Conservation (phyloP, 768 basidiomycete species). For the Amanita pallidorosea region DNA sequence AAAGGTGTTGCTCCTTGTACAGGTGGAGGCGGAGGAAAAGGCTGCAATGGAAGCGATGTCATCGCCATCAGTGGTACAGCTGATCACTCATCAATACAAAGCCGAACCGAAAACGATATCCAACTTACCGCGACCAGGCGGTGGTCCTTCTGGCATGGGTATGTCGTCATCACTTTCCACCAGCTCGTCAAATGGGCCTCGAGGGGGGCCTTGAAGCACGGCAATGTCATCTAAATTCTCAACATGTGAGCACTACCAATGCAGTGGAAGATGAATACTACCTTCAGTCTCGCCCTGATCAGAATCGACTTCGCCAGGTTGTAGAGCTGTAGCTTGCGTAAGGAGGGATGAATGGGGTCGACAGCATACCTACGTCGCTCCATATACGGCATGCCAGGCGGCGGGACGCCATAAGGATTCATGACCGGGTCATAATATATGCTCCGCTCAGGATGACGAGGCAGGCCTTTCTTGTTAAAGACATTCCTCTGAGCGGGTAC, state of each 20-base stretch:
- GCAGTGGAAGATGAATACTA: conserved; percentile 6
- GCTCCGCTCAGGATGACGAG: conserved; percentile 84
- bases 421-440: conserved; percentile 88
- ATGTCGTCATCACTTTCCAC: conserved; percentile 75
- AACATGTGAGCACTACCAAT: conserved; percentile 2
- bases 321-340: conserved; percentile 33
- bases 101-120: neutral
- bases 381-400: conserved; percentile 94
- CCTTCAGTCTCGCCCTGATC: conserved; percentile 48
- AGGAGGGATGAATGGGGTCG: neutral
- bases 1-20: conserved; percentile 5
- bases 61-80: conserved; percentile 6
- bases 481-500: conserved; percentile 48
- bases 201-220: conserved; percentile 58
- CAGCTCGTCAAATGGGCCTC: conserved; percentile 27
- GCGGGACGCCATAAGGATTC: conserved; percentile 90
- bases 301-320: conserved; percentile 51
- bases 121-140: conserved; percentile 27
- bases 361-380: conserved; percentile 63
- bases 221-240: conserved; percentile 37
- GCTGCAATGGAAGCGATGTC: conserved; percentile 4
- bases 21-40: conserved; percentile 9
- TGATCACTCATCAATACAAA: neutral
- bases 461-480: conserved; percentile 78
- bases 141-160: conserved; percentile 79